Evolutionary conservation across 2,329 filamentous ascomycete genomes (phyloP), one percentile per base, ranked within the genome.

Genomic region (Trichophyton benhamiae): DNA sequence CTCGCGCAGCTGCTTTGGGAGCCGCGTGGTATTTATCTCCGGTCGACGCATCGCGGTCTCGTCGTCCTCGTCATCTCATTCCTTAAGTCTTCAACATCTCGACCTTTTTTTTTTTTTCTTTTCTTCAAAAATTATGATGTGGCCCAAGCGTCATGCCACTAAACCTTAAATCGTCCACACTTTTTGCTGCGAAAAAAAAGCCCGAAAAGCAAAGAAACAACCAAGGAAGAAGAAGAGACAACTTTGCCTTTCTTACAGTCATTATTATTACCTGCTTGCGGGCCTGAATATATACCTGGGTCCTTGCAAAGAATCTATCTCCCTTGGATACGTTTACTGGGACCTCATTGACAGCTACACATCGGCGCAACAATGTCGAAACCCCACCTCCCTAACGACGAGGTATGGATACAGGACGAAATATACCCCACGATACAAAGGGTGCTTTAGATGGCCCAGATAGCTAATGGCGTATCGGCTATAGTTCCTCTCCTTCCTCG

Each of bases 401-500:
- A 77, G 71, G 76, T 77, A 70, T 49, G 62, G 67, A 30, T n/a
- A 52, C 33, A 44, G 25, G 17, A 48, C 20, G 20, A 20, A 44
- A n/a, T 13, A 58, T 49, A 59, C 58, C 22, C 41, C 41, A 59
- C 36, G 33, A 38, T 38, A 38, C 53, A 11, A 4, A 25, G 5
- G 3, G 11, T 42, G 48, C 36, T 36, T 48, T 30, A 3, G 13
- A 6, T 22, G 11, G 11, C 7, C 2, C 8, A 15, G 25, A 13
- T 58, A 36, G 52, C 59, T 59, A 44, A 65, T 49, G 13, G 6
- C 36, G 7, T 33, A 25, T 20, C 6, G 20, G 7, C 17, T 30
- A 53, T 64, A 78, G 76, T 78, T 78, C 70, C 76, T 78, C 68
- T 63, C 69, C 49, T 71, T 72, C 36, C 71, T 78, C 44, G 67